These are phyloP conservation scores for Syzygium aqueum DNA, from an alignment of 345 rosid genomes.

Conservation along the genomic window DNA sequence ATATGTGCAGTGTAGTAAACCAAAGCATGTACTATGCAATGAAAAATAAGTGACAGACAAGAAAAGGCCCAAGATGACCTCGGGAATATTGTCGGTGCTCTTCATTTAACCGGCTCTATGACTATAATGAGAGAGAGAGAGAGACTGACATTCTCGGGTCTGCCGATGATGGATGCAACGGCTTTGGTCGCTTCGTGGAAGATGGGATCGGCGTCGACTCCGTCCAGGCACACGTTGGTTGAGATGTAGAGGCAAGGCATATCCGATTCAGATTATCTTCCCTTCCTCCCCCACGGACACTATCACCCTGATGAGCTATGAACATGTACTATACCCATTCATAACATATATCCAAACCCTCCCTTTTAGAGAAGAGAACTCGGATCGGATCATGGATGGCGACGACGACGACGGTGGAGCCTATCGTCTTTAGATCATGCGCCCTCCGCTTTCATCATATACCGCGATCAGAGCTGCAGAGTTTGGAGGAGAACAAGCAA, in stretches of 20 bases:
- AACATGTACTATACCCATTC: background rate
- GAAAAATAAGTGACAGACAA: background rate
- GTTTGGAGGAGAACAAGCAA: background rate
- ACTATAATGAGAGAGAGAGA: background rate
- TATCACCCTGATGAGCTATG: background rate
- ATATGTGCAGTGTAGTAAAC: background rate
- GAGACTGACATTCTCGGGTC: slow-evolving; percentile 50
- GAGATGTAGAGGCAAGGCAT: slow-evolving; percentile 78
- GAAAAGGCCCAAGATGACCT: background rate
- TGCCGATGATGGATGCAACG: slow-evolving; percentile 61
- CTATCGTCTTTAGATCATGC: background rate
- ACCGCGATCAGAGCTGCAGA: background rate
- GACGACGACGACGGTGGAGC: background rate
- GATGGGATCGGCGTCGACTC: slow-evolving; percentile 57
- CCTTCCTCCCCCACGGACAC: background rate
- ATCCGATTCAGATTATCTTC: background rate
- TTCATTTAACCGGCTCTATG: background rate
- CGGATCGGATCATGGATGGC: background rate
- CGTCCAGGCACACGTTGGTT: slow-evolving; percentile 60
- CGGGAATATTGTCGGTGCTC: background rate
- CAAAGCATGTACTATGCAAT: background rate
- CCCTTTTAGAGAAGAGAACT: background rate
- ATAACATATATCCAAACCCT: background rate
- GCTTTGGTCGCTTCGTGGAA: slow-evolving; percentile 64
- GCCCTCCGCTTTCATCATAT: background rate